Evolutionary conservation across 2,329 filamentous ascomycete species (phyloP).

Genomic region (Dothideomycetes sp.): DNA sequence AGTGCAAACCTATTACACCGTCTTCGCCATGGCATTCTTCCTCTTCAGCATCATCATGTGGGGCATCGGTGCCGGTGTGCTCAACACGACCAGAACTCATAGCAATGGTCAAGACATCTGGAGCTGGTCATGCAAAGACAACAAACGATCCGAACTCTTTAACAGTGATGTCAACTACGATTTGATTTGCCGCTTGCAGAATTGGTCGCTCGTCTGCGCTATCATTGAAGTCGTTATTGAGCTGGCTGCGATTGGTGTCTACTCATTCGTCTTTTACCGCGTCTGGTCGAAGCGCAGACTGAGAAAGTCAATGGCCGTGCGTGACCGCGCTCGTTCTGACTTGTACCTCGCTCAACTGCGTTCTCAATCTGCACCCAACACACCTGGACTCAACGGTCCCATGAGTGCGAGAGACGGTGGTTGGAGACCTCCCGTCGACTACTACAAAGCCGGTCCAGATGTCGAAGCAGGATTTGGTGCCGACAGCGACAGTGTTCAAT

Average conservation of each 20-base stretch:
- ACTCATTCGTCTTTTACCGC: conserved; percentile 91
- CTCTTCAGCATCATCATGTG: conserved; percentile 88
- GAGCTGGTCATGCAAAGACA: conserved; percentile 96
- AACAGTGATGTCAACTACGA: conserved; percentile 74
- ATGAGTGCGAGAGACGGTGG: conserved; percentile 53
- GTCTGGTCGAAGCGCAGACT: conserved; percentile 95
- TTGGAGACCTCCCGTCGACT: conserved; percentile 37
- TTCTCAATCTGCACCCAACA: conserved; percentile 85
- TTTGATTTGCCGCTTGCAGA: conserved; percentile 85
- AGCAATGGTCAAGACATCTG: conserved; percentile 80
- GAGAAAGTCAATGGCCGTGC: conserved; percentile 90
- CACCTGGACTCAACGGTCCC: conserved; percentile 64
- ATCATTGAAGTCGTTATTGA: conserved; percentile 95
- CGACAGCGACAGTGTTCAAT: conserved; percentile 49
- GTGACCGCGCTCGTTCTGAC: conserved; percentile 87
- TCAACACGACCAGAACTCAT: conserved; percentile 68
- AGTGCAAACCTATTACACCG: conserved; percentile 87
- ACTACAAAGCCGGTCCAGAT: conserved; percentile 31
- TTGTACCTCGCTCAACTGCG: conserved; percentile 68
- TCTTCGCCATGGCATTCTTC: conserved; percentile 90
- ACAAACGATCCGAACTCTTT: conserved; percentile 70
- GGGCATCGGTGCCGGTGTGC: conserved; percentile 73
- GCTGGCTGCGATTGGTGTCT: conserved; percentile 81
- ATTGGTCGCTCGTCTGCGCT: conserved; percentile 93
- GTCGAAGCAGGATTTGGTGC: conserved; percentile 31